Conservation (phyloP, 2,329 filamentous ascomycete species). For the Coniochaeta pulveracea region DNA sequence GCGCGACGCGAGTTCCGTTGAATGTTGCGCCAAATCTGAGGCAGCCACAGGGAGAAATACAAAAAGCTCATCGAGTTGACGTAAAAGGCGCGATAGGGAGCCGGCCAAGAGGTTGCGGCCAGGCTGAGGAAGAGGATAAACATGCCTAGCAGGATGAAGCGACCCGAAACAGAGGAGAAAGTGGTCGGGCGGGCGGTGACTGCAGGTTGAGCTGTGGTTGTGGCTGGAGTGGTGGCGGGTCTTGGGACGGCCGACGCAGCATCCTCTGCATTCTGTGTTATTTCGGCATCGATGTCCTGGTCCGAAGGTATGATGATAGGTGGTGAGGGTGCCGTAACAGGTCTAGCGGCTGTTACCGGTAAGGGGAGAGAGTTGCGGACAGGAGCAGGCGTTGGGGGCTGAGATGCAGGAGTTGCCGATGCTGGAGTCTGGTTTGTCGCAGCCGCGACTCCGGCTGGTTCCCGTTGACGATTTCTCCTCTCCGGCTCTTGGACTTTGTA, state of each 20-base stretch:
- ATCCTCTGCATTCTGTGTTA: slow-evolving; percentile 26
- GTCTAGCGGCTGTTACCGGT: slow-evolving; percentile 24
- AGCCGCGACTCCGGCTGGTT: slow-evolving; percentile 12
- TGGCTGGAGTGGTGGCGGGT: slow-evolving; percentile 16
- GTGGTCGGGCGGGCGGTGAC: slow-evolving; percentile 19
- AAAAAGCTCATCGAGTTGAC: slow-evolving; percentile 54
- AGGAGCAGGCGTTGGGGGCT: slow-evolving; percentile 14
- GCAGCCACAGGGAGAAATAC: slow-evolving; percentile 86
- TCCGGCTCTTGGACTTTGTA: slow-evolving; percentile 29
- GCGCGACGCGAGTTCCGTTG: slow-evolving; percentile 86
- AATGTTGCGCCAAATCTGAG: slow-evolving; percentile 84
- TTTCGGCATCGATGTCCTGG: slow-evolving; percentile 52
- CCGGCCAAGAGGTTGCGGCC: slow-evolving; percentile 50
- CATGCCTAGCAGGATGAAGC: slow-evolving; percentile 44
- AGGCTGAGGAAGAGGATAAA: slow-evolving; percentile 46
- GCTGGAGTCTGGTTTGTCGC: slow-evolving; percentile 13
- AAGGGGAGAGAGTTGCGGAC: slow-evolving; percentile 22
- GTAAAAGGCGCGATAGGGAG: slow-evolving; percentile 40
- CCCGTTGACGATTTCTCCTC: slow-evolving; percentile 14
- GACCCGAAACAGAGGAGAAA: slow-evolving; percentile 45
- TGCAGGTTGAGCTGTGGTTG: slow-evolving; percentile 16
- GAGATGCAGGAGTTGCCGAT: slow-evolving; percentile 13
- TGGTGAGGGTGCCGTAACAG: slow-evolving; percentile 17
- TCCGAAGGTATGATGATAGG: slow-evolving; percentile 53
- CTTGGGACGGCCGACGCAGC: slow-evolving; percentile 22